Evolutionary conservation across 2,329 filamentous ascomycete species (phyloP).

Genomic region (Colletotrichum coccodes): DNA sequence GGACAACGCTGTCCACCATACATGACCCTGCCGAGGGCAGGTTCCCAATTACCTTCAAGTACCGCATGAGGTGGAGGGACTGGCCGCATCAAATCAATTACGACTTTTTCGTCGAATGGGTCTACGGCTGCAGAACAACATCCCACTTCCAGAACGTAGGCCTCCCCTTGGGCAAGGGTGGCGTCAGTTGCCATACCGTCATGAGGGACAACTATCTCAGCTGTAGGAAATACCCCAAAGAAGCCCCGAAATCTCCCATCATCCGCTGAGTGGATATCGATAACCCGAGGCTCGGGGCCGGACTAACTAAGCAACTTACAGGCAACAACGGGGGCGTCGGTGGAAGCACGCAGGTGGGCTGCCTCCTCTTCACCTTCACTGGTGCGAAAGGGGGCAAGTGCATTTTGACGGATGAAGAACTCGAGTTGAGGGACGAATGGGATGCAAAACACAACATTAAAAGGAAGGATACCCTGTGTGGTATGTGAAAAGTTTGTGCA

Average conservation of each 20-base stretch:
- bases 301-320: not conserved
- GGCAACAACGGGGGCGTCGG: constrained; percentile 10
- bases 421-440: not conserved
- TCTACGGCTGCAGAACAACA: not conserved
- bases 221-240: not conserved
- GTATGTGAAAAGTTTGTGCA: not conserved
- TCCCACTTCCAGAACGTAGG: not conserved
- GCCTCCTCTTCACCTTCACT: not conserved
- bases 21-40: not conserved
- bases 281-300: not conserved
- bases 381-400: not conserved
- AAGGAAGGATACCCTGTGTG: not conserved
- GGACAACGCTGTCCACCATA: not conserved
- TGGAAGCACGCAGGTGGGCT: not conserved
- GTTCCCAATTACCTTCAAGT: not conserved
- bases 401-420: not conserved
- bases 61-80: not conserved
- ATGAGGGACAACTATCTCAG: not conserved
- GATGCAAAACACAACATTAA: not conserved
- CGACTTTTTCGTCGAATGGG: constrained; percentile 12
- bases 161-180: not conserved
- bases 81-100: not conserved
- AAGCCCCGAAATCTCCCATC: no score
- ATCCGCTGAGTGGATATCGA: no score
- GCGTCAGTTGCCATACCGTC: not conserved